Conservation (phyloP, 495 filamentous ascomycete species). For the Aspergillus olivimuriae region DNA sequence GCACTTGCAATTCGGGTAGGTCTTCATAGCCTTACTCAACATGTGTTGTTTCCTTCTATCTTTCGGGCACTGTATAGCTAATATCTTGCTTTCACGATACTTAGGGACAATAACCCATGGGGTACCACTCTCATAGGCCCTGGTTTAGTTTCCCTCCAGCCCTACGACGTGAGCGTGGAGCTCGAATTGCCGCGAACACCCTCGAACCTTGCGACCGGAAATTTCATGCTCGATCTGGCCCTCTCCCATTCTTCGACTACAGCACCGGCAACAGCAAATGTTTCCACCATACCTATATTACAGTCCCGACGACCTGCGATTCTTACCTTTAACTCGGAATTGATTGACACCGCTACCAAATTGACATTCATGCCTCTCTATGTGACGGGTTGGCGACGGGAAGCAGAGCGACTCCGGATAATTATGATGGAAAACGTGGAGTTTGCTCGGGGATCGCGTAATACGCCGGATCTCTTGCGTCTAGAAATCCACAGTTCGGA, state of each 20-base stretch:
- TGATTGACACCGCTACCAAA: constrained; percentile 47
- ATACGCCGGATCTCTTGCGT: constrained; percentile 50
- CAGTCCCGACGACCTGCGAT: constrained; percentile 56
- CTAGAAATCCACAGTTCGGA: constrained; percentile 63
- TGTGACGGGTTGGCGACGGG: constrained; percentile 47
- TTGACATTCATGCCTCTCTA: constrained; percentile 53
- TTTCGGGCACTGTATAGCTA: no score
- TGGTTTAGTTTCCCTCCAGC: constrained; percentile 37
- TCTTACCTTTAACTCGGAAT: constrained; percentile 56
- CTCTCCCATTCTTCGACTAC: constrained; percentile 34
- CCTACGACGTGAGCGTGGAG: constrained; percentile 64
- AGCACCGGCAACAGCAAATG: constrained; percentile 15
- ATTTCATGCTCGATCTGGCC: constrained; percentile 89
- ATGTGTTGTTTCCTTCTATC: no score
- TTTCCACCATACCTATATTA: constrained; percentile 26
- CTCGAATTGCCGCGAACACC: constrained; percentile 63
- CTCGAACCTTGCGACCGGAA: constrained; percentile 54
- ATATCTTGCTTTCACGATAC: no score
- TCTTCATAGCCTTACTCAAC: no score
- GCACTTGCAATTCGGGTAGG: constrained; percentile 76
- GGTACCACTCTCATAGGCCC: constrained; percentile 35
- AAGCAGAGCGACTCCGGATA: constrained; percentile 54
- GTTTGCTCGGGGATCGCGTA: constrained; percentile 51
- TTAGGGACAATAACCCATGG: constrained; percentile 38
- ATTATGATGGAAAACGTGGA: constrained; percentile 64